Evolutionary conservation across 768 basidiomycete genomes (phyloP).

Genomic region (Tricholoma hemisulphureum): DNA sequence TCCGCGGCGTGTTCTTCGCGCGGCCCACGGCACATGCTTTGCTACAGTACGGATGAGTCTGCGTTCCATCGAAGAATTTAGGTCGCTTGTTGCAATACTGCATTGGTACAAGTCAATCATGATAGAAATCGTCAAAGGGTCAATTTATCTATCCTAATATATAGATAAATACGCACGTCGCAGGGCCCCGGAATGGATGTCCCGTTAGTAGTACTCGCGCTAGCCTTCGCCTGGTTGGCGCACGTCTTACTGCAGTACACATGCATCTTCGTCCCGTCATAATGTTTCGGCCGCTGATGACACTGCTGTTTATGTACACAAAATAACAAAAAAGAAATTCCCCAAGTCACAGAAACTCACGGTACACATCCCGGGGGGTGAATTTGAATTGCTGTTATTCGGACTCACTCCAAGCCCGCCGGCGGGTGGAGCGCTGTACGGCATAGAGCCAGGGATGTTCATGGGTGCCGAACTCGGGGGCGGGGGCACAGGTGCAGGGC

Average conservation of each 20-base stretch:
- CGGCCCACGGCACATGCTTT: conserved; percentile 50
- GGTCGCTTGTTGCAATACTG: conserved; percentile 62
- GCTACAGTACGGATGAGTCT: conserved; percentile 60
- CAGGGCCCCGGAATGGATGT: conserved; percentile 43
- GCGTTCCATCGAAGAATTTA: conserved; percentile 56
- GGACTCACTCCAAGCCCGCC: conserved; percentile 24
- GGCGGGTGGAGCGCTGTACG: conserved; percentile 21
- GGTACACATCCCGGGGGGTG: conserved; percentile 46
- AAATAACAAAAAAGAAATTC: too few relatives aligned
- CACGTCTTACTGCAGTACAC: conserved; percentile 61
- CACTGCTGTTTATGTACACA: too few relatives aligned
- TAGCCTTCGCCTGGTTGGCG: conserved; percentile 42
- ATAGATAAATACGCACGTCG: conserved; percentile 39
- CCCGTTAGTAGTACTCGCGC: conserved; percentile 15
- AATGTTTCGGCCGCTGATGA: conserved; percentile 52
- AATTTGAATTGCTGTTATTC: conserved; percentile 26
- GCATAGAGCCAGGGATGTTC: conserved; percentile 26
- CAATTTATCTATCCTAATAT: conserved; percentile 3
- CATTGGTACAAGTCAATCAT: too few relatives aligned
- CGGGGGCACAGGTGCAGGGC: conserved; percentile 24
- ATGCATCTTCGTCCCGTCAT: conserved; percentile 55
- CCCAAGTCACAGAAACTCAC: conserved; percentile 43
- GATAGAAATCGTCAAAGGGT: not conserved
- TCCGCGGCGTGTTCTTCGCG: not conserved
- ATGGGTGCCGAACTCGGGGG: conserved; percentile 34